Evolutionary conservation across 1,284 basidiomycete genomes (phyloP).

Genomic region (Hypsizygus ulmarius): DNA sequence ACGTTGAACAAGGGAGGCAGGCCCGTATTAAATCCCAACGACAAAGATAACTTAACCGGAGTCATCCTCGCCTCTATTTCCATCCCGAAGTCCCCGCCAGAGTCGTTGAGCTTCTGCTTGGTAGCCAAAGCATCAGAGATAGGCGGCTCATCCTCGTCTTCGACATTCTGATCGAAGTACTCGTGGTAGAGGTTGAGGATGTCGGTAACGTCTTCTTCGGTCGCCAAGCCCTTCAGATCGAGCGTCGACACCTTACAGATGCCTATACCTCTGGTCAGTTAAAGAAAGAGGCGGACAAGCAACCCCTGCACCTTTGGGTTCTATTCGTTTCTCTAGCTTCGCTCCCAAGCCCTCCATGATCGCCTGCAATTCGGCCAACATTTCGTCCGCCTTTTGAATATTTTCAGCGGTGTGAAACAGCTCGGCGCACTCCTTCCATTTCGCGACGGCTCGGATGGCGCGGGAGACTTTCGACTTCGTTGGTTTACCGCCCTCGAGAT

Average conservation of each 20-base stretch:
- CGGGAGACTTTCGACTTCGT: constrained; percentile 15
- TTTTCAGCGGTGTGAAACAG: constrained; percentile 7
- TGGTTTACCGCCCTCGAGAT: constrained; percentile 12
- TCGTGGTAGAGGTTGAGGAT: constrained; percentile 16
- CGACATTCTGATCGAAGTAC: constrained; percentile 7
- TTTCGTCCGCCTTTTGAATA: constrained; percentile 3
- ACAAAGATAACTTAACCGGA: neutral
- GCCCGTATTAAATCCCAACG: constrained; percentile 20
- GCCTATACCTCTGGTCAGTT: neutral
- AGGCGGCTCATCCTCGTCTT: constrained; percentile 7
- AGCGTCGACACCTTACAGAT: neutral
- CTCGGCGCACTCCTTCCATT: constrained; percentile 18
- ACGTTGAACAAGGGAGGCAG: constrained; percentile 24
- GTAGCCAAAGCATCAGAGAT: neutral
- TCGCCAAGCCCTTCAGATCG: constrained; percentile 5
- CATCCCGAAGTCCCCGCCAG: constrained; percentile 19
- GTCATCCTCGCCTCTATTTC: constrained; percentile 21
- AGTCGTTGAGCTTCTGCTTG: constrained; percentile 1
- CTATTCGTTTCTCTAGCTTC: neutral
- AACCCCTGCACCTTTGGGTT: constrained; percentile 43
- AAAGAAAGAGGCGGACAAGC: neutral
- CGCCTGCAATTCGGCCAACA: constrained; percentile 1
- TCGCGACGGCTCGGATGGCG: constrained; percentile 14
- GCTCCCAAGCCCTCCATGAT: constrained; percentile 9
- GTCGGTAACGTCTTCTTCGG: constrained; percentile 15